Percentiles rank a stretch among this genome's conserved stretches.
Conservation (phyloP, 2,329 filamentous ascomycete genomes). For the Dothideomycetes sp. region DNA sequence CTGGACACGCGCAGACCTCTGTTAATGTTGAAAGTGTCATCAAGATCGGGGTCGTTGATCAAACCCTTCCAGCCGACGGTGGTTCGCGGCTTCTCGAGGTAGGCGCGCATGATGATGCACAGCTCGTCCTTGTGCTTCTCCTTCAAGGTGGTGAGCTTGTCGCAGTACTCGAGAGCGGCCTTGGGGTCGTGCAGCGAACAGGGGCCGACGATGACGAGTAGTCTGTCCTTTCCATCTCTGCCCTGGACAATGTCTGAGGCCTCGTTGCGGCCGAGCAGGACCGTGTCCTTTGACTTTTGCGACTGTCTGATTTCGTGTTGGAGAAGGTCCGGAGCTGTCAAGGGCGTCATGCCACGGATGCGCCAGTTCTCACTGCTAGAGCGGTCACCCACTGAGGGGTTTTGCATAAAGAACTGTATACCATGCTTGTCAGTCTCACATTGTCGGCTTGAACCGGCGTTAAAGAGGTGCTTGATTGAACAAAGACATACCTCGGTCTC, state of each 20-base stretch:
- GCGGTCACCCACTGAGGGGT: slow-evolving; percentile 41
- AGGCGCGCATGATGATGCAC: slow-evolving; percentile 92
- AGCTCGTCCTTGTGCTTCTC: slow-evolving; percentile 84
- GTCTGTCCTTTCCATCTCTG: slow-evolving; percentile 45
- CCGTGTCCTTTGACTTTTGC: slow-evolving; percentile 43
- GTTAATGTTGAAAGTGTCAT: slow-evolving; percentile 98
- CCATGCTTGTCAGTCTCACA: slow-evolving; percentile 16
- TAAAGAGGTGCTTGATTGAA: too few species aligned
- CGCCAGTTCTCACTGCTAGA: slow-evolving; percentile 43
- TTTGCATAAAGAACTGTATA: slow-evolving; percentile 41
- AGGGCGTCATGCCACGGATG: slow-evolving; percentile 75
- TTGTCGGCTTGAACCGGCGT: too few species aligned
- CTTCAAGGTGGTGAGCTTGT: slow-evolving; percentile 68
- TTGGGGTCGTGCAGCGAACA: slow-evolving; percentile 96
- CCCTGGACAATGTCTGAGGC: slow-evolving; percentile 53
- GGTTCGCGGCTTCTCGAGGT: slow-evolving; percentile 96
- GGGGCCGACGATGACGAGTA: slow-evolving; percentile 79
- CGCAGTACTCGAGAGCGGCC: slow-evolving; percentile 87
- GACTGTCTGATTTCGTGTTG: slow-evolving; percentile 76
- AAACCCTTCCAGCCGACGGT: slow-evolving; percentile 98
- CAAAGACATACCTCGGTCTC: too few species aligned
- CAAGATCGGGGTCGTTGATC: slow-evolving; percentile 97
- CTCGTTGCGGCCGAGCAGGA: slow-evolving; percentile 51
- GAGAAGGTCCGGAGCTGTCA: slow-evolving; percentile 87
- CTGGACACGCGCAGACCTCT: slow-evolving; percentile 82